Evolutionary conservation across 2,329 filamentous ascomycete species (phyloP).

Genomic region (Chaetoscypha palmicola): DNA sequence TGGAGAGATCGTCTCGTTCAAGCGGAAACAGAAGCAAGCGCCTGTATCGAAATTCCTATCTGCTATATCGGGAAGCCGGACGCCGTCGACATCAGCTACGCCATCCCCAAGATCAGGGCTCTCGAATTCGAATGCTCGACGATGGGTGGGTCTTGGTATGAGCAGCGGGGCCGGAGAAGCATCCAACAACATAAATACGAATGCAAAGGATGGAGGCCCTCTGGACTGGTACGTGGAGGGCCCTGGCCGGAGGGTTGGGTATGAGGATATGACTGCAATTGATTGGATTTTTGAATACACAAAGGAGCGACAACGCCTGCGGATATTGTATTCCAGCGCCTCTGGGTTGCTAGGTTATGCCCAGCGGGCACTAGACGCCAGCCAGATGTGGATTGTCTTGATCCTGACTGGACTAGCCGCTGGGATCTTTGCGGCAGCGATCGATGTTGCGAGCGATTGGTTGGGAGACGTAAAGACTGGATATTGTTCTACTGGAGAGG

Average conservation of each 20-base stretch:
- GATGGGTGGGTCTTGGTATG: constrained; percentile 16
- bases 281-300: constrained; percentile 99
- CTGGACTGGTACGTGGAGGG: constrained; percentile 87
- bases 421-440: constrained; percentile 76
- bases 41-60: constrained; percentile 24
- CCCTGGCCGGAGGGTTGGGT: constrained; percentile 81
- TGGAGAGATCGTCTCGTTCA: constrained; percentile 57
- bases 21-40: constrained; percentile 53
- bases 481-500: constrained; percentile 69
- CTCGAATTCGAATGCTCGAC: constrained; percentile 11
- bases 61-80: constrained; percentile 19
- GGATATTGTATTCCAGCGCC: constrained; percentile 64
- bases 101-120: constrained; percentile 23
- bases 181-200: constrained; percentile 11
- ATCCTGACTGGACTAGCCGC: constrained; percentile 79
- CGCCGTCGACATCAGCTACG: constrained; percentile 18
- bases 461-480: constrained; percentile 86
- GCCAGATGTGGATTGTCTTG: constrained; percentile 86
- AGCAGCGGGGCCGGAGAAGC: constrained; percentile 12
- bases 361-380: constrained; percentile 69
- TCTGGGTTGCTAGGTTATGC: constrained; percentile 66
- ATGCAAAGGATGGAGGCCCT: constrained; percentile 40
- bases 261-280: constrained; percentile 94
- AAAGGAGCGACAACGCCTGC: constrained; percentile 83
- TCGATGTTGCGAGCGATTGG: constrained; percentile 90